Conservation (phyloP, 352 stramenopile species). For the Phytophthora pluvialis region DNA sequence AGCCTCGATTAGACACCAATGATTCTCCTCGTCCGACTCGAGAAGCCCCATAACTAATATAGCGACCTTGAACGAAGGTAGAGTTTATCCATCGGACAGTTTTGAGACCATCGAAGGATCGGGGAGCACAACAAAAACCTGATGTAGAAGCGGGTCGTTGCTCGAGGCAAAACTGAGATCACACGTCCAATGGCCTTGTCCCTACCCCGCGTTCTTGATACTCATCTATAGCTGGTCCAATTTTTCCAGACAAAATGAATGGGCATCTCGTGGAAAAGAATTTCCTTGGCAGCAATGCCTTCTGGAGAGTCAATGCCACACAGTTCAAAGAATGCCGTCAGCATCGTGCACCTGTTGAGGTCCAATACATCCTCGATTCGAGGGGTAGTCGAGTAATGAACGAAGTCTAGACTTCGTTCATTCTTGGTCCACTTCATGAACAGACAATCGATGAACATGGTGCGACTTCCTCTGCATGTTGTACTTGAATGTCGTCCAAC, state of each 20-base stretch:
- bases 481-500: constrained; percentile 17
- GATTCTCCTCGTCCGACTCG: constrained; percentile 8
- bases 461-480: constrained; percentile 10
- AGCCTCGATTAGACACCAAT: constrained; percentile 6
- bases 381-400: not conserved
- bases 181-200: not conserved
- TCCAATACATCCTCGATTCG: not conserved
- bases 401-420: too few species aligned
- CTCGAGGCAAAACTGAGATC: constrained; percentile 4
- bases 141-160: constrained; percentile 5
- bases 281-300: not conserved
- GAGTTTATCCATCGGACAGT: not conserved
- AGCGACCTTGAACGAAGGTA: not conserved
- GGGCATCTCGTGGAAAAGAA: not conserved
- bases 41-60: not conserved
- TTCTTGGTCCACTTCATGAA: not conserved
- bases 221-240: too few species aligned
- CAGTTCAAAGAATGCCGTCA: not conserved
- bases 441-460: not conserved
- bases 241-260: constrained; percentile 1
- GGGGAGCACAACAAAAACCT: constrained; percentile 3
- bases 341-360: not conserved
- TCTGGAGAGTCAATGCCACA: not conserved
- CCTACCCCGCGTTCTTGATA: not conserved
- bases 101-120: not conserved